Percentiles rank a stretch among this genome's conserved stretches.
These are phyloP conservation scores for Cryptosporidium ubiquitum DNA, from an alignment of 169 alveolate species.

Conservation along the genomic window DNA sequence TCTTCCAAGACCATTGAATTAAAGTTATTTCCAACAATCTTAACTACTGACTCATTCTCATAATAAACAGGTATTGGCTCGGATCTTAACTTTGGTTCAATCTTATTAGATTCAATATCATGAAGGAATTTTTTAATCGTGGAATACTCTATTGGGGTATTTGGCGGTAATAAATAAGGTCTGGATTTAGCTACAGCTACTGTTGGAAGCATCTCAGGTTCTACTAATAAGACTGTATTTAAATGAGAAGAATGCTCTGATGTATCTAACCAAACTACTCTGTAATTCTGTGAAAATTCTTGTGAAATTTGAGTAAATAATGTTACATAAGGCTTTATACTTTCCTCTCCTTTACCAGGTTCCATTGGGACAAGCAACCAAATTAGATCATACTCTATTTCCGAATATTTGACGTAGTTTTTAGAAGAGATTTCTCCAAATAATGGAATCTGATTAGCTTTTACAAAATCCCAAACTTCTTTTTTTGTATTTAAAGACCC, in stretches of 20 bases:
- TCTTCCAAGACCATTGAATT: constrained; percentile 42
- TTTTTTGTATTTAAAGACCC: neutral
- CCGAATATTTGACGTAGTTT: constrained; percentile 53
- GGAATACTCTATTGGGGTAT: constrained; percentile 49
- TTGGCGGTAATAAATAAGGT: constrained; percentile 63
- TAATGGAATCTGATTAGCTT: constrained; percentile 33
- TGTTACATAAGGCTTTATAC: constrained; percentile 46
- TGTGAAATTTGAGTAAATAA: constrained; percentile 28
- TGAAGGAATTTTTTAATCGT: constrained; percentile 35
- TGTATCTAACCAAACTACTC: constrained; percentile 72
- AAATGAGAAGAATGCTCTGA: constrained; percentile 61
- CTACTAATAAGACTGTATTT: constrained; percentile 55
- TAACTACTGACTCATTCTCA: constrained; percentile 11
- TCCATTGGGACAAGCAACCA: constrained; percentile 73
- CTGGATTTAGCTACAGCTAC: constrained; percentile 68
- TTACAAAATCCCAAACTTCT: constrained; percentile 27
- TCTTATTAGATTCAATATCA: constrained; percentile 20
- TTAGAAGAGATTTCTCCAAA: constrained; percentile 67
- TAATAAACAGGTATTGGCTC: constrained; percentile 48
- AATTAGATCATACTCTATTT: constrained; percentile 38
- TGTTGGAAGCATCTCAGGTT: constrained; percentile 74
- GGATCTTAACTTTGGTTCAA: constrained; percentile 67
- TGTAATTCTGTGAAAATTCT: constrained; percentile 24
- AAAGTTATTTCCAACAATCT: constrained; percentile 51
- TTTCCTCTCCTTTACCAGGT: constrained; percentile 52